These are phyloP conservation scores for Botrytis squamosa DNA, from an alignment of 2,329 filamentous ascomycete species.

Conservation along the genomic window DNA sequence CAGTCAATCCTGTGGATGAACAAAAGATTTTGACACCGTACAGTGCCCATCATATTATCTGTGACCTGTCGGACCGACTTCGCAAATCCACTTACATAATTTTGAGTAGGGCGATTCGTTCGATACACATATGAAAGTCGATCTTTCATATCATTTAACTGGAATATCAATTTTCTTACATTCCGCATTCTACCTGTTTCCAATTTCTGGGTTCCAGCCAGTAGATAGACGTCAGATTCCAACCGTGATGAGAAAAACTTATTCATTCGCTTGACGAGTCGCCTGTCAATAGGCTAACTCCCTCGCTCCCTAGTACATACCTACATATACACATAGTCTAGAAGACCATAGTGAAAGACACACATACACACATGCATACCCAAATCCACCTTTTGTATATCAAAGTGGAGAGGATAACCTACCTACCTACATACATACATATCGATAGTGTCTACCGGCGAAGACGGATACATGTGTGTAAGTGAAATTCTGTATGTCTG, in stretches of 20 bases:
- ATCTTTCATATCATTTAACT: not conserved
- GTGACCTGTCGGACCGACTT: not conserved
- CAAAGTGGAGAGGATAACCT: not conserved
- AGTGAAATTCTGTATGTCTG: not conserved
- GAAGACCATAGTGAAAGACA: not conserved
- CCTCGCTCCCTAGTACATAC: not conserved
- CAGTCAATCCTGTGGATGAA: not conserved
- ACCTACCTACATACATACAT: not conserved
- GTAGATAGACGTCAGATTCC: not conserved
- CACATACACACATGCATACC: not conserved
- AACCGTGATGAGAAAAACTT: not conserved
- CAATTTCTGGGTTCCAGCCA: not conserved
- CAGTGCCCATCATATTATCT: not conserved
- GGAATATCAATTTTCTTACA: not conserved
- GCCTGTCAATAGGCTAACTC: not conserved
- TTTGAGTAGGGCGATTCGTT: not conserved
- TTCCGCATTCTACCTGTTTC: not conserved
- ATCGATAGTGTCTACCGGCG: not conserved
- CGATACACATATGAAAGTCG: not conserved
- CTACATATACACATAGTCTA: not conserved
- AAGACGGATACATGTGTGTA: not conserved
- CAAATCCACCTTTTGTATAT: not conserved
- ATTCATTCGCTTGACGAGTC: not conserved
- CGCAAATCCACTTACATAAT: not conserved
- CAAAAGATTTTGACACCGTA: not conserved